Evolutionary conservation across 1,284 basidiomycete genomes (phyloP).

Genomic region (Hemileia vastatrix): DNA sequence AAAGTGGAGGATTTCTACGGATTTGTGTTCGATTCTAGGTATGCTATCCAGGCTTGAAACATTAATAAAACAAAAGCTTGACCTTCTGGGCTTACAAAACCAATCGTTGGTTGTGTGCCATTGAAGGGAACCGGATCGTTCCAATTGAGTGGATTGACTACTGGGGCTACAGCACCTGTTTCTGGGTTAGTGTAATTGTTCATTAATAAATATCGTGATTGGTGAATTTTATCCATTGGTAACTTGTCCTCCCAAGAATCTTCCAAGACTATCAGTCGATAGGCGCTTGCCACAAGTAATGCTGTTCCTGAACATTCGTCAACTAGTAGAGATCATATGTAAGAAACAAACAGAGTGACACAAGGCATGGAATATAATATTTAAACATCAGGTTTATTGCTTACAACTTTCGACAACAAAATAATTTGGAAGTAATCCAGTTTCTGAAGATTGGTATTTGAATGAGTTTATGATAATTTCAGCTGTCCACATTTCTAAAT

Average conservation of each 20-base stretch:
- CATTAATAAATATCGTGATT: slow-evolving; percentile 48
- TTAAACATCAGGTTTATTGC: neutral
- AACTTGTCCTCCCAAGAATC: slow-evolving; percentile 52
- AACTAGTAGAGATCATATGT: neutral
- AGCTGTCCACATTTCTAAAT: neutral
- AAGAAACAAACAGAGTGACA: neutral
- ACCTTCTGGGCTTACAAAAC: slow-evolving; percentile 49
- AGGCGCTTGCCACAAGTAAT: slow-evolving; percentile 65
- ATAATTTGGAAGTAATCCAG: slow-evolving; percentile 17
- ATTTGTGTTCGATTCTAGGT: neutral
- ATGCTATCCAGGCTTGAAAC: slow-evolving; percentile 16
- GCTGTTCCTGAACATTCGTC: slow-evolving; percentile 49
- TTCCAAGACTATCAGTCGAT: slow-evolving; percentile 55
- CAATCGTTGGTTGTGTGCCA: neutral
- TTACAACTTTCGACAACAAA: neutral
- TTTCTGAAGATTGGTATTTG: neutral
- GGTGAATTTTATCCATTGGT: slow-evolving; percentile 54
- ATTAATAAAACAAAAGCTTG: slow-evolving; percentile 63
- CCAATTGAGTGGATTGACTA: slow-evolving; percentile 60
- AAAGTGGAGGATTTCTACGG: neutral
- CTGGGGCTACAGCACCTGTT: slow-evolving; percentile 47
- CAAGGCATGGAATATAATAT: neutral
- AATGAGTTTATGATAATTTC: slow-evolving; percentile 3
- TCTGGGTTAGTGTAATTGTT: slow-evolving; percentile 37
- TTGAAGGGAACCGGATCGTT: slow-evolving; percentile 46